Percentiles rank a stretch among this genome's conserved stretches.
phyloP scores from a whole-genome alignment of 495 filamentous ascomycete species.

The Daldinia loculata region DNA sequence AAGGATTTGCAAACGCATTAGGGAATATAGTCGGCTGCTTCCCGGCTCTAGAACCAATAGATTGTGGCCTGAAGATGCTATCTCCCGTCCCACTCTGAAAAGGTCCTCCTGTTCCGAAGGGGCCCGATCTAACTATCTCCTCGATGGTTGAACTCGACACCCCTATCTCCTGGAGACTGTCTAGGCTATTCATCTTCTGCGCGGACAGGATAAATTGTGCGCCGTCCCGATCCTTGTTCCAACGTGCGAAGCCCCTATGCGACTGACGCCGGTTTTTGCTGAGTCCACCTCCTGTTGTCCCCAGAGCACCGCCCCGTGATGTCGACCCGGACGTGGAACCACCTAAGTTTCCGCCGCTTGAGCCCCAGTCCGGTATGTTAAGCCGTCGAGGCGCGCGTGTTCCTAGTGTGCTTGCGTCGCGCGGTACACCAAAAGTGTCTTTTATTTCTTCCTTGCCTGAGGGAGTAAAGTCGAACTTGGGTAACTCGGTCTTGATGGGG shows the following conservation, averaged over 20 bases:
- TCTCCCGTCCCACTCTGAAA: background rate
- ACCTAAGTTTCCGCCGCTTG: background rate
- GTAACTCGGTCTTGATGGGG: background rate
- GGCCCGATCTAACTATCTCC: background rate
- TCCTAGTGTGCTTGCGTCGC: background rate
- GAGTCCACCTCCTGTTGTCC: background rate
- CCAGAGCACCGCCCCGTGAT: background rate
- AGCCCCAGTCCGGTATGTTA: background rate
- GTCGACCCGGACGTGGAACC: too few species aligned
- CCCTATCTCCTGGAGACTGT: background rate
- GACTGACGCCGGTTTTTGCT: background rate
- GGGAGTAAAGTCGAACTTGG: background rate
- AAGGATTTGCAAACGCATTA: background rate
- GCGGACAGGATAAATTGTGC: background rate
- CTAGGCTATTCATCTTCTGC: background rate
- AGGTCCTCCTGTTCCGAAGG: background rate
- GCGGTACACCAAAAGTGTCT: background rate
- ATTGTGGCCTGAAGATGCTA: background rate
- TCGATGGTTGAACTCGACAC: background rate
- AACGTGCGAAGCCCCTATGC: background rate
- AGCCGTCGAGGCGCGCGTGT: background rate
- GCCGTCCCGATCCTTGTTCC: background rate
- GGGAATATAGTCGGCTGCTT: background rate
- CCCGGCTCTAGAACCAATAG: background rate
- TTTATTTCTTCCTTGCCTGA: background rate